Evolutionary conservation across 2,329 filamentous ascomycete species (phyloP).

Genomic region (Hymenoscyphus repandus): DNA sequence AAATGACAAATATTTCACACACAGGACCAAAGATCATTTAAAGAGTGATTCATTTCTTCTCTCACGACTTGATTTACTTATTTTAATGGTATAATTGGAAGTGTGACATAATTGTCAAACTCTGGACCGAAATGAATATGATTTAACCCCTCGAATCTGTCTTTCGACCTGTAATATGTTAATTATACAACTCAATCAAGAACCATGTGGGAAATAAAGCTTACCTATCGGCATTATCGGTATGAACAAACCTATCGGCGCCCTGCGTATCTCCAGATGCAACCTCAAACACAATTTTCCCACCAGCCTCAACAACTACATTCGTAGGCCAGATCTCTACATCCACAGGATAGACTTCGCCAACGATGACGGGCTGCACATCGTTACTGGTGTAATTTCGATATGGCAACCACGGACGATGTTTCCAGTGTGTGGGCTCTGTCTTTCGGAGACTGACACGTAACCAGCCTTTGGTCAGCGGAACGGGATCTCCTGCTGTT

Average conservation of each 20-base stretch:
- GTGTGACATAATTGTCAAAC: too few relatives aligned
- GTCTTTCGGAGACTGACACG: slow-evolving; percentile 51
- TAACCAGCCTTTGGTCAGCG: slow-evolving; percentile 60
- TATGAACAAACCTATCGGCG: slow-evolving; percentile 50
- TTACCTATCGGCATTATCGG: slow-evolving; percentile 42
- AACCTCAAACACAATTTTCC: slow-evolving; percentile 50
- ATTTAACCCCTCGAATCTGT: too few relatives aligned
- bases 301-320: slow-evolving; percentile 48
- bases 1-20: too few relatives aligned
- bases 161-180: too few relatives aligned
- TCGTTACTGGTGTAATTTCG: slow-evolving; percentile 55
- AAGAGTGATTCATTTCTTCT: too few relatives aligned
- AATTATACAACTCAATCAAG: too few relatives aligned
- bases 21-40: too few relatives aligned
- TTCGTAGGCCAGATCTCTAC: slow-evolving; percentile 63
- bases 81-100: too few relatives aligned
- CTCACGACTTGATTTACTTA: too few relatives aligned
- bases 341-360: slow-evolving; percentile 54
- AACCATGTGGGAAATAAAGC: too few relatives aligned
- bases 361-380: slow-evolving; percentile 47
- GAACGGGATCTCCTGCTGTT: slow-evolving; percentile 58
- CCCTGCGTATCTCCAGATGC: slow-evolving; percentile 54
- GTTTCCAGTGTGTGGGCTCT: slow-evolving; percentile 43
- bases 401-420: slow-evolving; percentile 50
- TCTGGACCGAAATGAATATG: too few relatives aligned